Evolutionary conservation across 2,329 filamentous ascomycete genomes (phyloP).

Genomic region (Tolypocladium endophyticum): DNA sequence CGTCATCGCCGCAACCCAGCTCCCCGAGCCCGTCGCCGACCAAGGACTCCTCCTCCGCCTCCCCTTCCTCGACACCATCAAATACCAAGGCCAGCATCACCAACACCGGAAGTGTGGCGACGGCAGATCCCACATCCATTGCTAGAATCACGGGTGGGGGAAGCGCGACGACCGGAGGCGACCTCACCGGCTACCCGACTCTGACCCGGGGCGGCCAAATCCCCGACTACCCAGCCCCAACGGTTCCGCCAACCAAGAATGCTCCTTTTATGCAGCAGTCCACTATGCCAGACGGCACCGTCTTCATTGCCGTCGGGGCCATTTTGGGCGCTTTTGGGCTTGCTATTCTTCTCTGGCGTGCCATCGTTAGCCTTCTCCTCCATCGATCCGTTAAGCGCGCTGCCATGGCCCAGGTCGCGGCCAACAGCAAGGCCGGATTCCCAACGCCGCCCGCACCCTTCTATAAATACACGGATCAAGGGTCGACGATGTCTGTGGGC

Average conservation of each 20-base stretch:
- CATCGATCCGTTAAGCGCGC: slow-evolving; percentile 85
- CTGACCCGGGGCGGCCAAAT: slow-evolving; percentile 27
- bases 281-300: slow-evolving; percentile 76
- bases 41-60: not conserved
- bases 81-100: slow-evolving; percentile 8
- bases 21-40: not conserved
- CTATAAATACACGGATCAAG: slow-evolving; percentile 54
- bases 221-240: slow-evolving; percentile 56
- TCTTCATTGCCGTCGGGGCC: slow-evolving; percentile 91
- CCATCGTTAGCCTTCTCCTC: slow-evolving; percentile 77
- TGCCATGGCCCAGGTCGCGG: slow-evolving; percentile 60
- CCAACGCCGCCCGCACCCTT: slow-evolving; percentile 46
- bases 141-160: slow-evolving; percentile 11
- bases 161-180: slow-evolving; percentile 8
- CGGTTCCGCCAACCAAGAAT: slow-evolving; percentile 70
- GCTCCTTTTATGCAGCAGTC: slow-evolving; percentile 92
- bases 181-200: slow-evolving; percentile 27
- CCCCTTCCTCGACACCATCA: not conserved
- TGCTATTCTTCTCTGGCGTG: slow-evolving; percentile 80
- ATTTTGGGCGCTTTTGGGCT: slow-evolving; percentile 74
- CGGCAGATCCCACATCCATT: slow-evolving; percentile 4
- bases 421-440: slow-evolving; percentile 60
- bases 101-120: slow-evolving; percentile 4
- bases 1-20: slow-evolving; percentile 1
- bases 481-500: slow-evolving; percentile 40